Base-by-base conservation (phyloP, 148 eudicot genomes). In the Heliamphora exappendiculata region DNA sequence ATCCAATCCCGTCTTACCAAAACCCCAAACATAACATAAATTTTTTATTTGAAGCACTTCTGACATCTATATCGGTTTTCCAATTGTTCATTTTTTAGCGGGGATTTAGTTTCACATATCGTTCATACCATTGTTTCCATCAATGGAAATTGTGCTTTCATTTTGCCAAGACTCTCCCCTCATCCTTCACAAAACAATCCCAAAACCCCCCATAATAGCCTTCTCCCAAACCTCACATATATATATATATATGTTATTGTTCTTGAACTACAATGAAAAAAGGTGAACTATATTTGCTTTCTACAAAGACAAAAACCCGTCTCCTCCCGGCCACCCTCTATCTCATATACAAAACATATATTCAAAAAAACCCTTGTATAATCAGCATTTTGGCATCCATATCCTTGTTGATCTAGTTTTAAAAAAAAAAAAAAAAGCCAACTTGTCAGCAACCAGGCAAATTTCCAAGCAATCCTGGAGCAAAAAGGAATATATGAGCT, bases 381-480 rank as follows among this genome's bases (percentile, higher is more conserved):
- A 70, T 70, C n/a, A 47, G 47, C 33, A 54, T 33, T 58, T 72
- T 34, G 24, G 34, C 64, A 29, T 70, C 57, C 16, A 26, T 29
- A 29, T 37, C 73, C 39, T 39, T 54, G 75, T 53, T 72, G 47
- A 47, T 54, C 49, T 72, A 39, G 47, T 34, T n/a, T n/a, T n/a
- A n/a, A n/a, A n/a, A n/a, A n/a, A n/a, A n/a, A n/a, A n/a, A n/a
- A 54, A 72, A 72, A 72, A 72, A 53, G 45, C 75, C 75, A 72
- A 72, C 75, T 72, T 54, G 57, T 71, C 41, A 31, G 44, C 75
- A 28, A 70, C 74, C 74, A 45, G 28, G 58, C n/a, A 47, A 49
- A 70, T 45, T 49, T 49, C 58, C 41, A 29, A 49, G 58, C 26
- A 2, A 49, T 45, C 12, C 19, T 4, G 29, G n/a, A 54, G 13